These are phyloP conservation scores for Vitis riparia DNA, from an alignment of 164 flowering plant genomes.

Conservation along the genomic window DNA sequence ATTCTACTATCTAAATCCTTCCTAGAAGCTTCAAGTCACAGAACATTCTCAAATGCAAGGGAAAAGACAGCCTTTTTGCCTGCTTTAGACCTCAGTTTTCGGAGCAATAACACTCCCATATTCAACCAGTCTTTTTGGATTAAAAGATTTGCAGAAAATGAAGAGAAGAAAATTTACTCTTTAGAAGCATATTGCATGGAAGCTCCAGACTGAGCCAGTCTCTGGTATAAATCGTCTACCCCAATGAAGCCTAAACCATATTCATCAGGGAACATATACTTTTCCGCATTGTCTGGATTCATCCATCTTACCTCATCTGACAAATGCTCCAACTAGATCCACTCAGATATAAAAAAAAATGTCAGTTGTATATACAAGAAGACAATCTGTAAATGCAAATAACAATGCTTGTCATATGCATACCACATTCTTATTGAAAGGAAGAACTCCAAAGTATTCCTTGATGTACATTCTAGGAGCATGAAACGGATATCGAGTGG, in stretches of 20 bases:
- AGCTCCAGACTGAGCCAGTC: constrained; percentile 72
- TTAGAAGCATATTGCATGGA: constrained; percentile 56
- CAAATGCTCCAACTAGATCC: constrained; percentile 43
- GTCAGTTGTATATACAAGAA: constrained; percentile 21
- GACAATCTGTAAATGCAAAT: background rate
- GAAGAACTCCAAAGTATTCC: constrained; percentile 68
- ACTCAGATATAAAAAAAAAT: constrained; percentile 4
- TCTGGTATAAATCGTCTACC: constrained; percentile 47
- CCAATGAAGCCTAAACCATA: constrained; percentile 48
- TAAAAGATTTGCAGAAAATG: background rate
- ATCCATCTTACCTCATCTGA: constrained; percentile 42
- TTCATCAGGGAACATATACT: constrained; percentile 46
- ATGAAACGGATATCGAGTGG: constrained; percentile 58
- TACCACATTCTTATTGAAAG: constrained; percentile 44
- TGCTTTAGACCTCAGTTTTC: background rate
- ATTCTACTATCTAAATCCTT: background rate
- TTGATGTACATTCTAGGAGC: constrained; percentile 46
- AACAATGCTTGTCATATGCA: background rate
- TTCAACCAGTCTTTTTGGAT: background rate
- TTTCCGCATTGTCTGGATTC: constrained; percentile 59
- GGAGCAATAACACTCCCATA: background rate
- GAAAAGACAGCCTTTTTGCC: background rate
- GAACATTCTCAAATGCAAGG: background rate
- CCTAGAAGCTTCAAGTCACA: background rate
- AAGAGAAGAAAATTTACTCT: constrained; percentile 45